These are phyloP conservation scores for Plasmodium chabaudi DNA, from an alignment of 169 alveolate genomes.

Conservation along the genomic window DNA sequence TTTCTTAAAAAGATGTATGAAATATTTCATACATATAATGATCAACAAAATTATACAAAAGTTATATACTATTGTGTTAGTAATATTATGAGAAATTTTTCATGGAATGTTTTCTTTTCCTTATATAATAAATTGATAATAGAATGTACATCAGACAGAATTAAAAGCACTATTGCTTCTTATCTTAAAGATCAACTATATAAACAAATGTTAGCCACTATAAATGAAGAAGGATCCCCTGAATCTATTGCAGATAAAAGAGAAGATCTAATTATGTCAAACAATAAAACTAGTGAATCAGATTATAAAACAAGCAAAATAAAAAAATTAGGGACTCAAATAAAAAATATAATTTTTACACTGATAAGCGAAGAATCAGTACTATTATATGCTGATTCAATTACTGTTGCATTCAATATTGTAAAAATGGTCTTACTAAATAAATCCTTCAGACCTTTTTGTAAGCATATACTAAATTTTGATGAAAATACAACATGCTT, in stretches of 20 bases:
- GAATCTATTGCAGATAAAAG: too few species aligned
- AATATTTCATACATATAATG: conserved; percentile 23
- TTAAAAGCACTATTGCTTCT: conserved; percentile 33
- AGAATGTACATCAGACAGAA: conserved; percentile 17
- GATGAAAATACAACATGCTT: conserved; percentile 56
- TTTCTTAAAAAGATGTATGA: conserved; percentile 43
- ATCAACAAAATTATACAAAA: conserved; percentile 26
- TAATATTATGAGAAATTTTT: conserved; percentile 68
- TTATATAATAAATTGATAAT: conserved; percentile 36
- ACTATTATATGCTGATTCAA: conserved; percentile 41
- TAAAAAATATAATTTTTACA: conserved; percentile 30
- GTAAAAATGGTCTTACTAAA: conserved; percentile 67
- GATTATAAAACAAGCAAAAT: neutral
- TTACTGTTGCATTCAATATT: conserved; percentile 65
- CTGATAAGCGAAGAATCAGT: conserved; percentile 67
- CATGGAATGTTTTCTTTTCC: conserved; percentile 58
- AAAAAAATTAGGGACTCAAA: conserved; percentile 60
- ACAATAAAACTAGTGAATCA: neutral
- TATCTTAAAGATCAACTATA: conserved; percentile 57
- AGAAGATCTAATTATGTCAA: neutral
- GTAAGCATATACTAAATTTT: conserved; percentile 19
- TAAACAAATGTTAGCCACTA: conserved; percentile 20
- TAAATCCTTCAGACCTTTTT: conserved; percentile 48
- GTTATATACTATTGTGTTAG: conserved; percentile 44
- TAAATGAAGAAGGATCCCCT: neutral